phyloP scores from a whole-genome alignment of 192 early-diverging fungal species.

The Spizellomyces punctatus region DNA sequence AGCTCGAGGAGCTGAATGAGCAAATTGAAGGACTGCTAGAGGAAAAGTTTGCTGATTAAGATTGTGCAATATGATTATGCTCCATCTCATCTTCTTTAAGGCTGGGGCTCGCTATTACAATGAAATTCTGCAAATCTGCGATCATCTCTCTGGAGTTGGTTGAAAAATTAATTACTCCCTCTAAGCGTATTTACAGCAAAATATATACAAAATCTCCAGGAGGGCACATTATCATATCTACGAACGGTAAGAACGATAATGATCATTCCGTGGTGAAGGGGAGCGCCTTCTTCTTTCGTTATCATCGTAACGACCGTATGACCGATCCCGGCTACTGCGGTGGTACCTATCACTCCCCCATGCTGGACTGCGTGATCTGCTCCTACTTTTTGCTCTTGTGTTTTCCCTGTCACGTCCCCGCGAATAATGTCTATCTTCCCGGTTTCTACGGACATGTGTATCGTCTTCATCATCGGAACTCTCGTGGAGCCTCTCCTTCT shows the following conservation, averaged over 20 bases:
- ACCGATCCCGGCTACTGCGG: background rate
- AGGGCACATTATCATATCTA: no score
- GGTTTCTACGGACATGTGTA: slow-evolving; percentile 16
- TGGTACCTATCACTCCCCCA: no score
- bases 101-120: no score
- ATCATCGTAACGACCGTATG: background rate
- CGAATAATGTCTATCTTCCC: background rate
- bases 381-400: no score
- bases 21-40: slow-evolving; percentile 29
- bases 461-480: slow-evolving; percentile 26
- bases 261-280: background rate
- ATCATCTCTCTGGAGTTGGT: no score
- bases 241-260: background rate
- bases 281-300: background rate
- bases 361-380: no score
- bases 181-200: no score
- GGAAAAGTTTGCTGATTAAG: background rate
- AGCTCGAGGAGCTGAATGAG: slow-evolving; percentile 28
- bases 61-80: background rate
- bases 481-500: slow-evolving; percentile 12
- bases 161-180: no score
- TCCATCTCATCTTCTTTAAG: no score
- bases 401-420: background rate
- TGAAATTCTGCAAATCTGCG: no score
- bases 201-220: no score